Evolutionary conservation across 1,284 basidiomycete species (phyloP), one percentile per base, ranked within the genome.

Genomic region (Peniophora sp.): DNA sequence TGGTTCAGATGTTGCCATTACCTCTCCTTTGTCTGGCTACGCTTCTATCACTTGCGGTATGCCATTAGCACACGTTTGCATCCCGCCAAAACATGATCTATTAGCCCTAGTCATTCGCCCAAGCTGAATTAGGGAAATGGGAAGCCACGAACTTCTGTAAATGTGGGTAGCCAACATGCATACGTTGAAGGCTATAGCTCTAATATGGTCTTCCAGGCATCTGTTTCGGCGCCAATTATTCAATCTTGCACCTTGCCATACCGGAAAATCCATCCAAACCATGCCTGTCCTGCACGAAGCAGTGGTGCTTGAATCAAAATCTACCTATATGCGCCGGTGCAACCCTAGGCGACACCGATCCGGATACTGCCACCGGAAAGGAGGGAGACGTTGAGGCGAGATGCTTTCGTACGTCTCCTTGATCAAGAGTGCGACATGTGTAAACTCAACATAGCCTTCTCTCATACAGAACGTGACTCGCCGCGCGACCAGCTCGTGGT

Each of bases 231-330:
- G 73, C 84, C 17, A 94, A 94, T 64, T 93, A 90, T 62, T 84
- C 88, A 18, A 96, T 95, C 62, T 72, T 96, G 52, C 88, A 83
- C 42, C 75, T 97, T 55, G 82, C 85, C 58, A 78, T 81, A 32
- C 89, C 92, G 8, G 84, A 90, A 60, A 86, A 89, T 59, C 88
- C 90, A 2, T 79, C 79, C 24, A 91, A 95, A 65, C 93, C 93
- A 6, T 97, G 94, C 67, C 72, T 93, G 20, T 87, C 88, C 5
- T 97, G 94, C 65, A 97, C 92, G 10, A 91, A 92, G 60, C 88
- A 94, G 64, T 97, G 93, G 85, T 97, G 94, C 69, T 72, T 95
- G 48, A 92, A 96, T 62, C 94, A 92, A 67, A 92, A 94, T 62
- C 75, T 97, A 24, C 70, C 78, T 6, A 95, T 93, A 49, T 97